Base-by-base conservation (phyloP, 208 protist species). In the Trypanosoma mega region DNA sequence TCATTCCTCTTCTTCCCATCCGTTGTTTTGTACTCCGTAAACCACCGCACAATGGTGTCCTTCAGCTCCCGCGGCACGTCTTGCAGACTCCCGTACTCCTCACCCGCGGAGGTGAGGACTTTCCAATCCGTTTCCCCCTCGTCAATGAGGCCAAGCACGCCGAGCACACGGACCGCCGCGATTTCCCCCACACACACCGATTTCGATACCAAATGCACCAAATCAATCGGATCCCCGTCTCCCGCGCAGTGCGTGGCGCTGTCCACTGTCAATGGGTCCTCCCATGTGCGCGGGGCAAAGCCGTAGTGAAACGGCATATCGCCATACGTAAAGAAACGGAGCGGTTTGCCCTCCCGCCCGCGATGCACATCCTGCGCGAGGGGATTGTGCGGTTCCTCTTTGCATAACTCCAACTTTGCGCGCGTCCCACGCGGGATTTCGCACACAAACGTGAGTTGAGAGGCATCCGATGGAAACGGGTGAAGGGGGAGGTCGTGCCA, bases 261-360 rank as follows among this genome's bases (percentile, higher is more conserved):
- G 43, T 91, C 78, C 45, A 63, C 44, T 37, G 61, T 6, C 36
- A 57, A 58, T 64, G 85, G 78, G 47, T 92, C 74, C 70, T 98
- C 94, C 90, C 90, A 98, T 21, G 94, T 98, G 33, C 87, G 90
- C n/a, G 97, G 97, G 14, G 98, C 72, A 41, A 94, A 94, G 31
- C 97, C 97, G 74, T 98, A 98, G 72, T 98, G 97, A 54, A 96
- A 98, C 5, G 94, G 86, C 50, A 94, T 81, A 66, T 96, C 90
- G 9, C 82, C 85, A 65, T 93, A 95, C 8, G 50, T 61, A 51
- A 92, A 92, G 61, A 72, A 93, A 30, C 89, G 82, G 61, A 95
- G 76, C n/a, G 80, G 81, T 57, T 79, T 59, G 9, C 70, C 74
- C 7, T 64, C 56, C 53, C 76, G 60, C 62, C 86, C 81, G 21